These are phyloP conservation scores for Aleurites moluccanus DNA, from an alignment of 441 rosid genomes.

Conservation along the genomic window DNA sequence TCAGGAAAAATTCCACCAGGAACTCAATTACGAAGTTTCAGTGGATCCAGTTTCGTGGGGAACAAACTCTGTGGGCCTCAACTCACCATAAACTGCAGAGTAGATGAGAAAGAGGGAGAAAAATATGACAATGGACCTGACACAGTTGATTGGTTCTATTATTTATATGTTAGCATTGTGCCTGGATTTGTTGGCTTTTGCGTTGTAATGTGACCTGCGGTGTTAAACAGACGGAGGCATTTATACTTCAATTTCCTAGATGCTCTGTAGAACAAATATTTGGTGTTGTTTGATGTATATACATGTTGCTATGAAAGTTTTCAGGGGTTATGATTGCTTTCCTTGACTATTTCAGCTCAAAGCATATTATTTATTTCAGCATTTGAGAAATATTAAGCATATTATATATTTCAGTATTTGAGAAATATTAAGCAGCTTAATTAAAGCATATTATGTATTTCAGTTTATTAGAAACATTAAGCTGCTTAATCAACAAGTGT, in stretches of 20 bases:
- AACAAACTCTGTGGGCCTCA: slow-evolving; percentile 34
- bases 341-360: not conserved
- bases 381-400: too few species aligned
- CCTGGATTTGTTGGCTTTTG: slow-evolving; percentile 25
- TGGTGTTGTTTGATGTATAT: not conserved
- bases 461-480: too few species aligned
- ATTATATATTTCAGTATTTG: too few species aligned
- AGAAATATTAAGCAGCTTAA: too few species aligned
- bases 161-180: slow-evolving; percentile 1
- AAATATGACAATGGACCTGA: not conserved
- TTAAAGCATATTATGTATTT: too few species aligned
- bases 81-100: slow-evolving; percentile 9
- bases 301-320: not conserved
- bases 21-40: slow-evolving; percentile 27
- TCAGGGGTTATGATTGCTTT: not conserved
- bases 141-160: not conserved
- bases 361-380: too few species aligned
- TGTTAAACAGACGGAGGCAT: not conserved
- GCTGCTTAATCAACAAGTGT: too few species aligned
- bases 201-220: not conserved
- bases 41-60: slow-evolving; percentile 17
- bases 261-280: not conserved
- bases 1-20: slow-evolving; percentile 23
- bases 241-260: too few species aligned
- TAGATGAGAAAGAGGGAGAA: not conserved